phyloP scores from a whole-genome alignment of 352 stramenopile species.

The Phytophthora melonis region DNA sequence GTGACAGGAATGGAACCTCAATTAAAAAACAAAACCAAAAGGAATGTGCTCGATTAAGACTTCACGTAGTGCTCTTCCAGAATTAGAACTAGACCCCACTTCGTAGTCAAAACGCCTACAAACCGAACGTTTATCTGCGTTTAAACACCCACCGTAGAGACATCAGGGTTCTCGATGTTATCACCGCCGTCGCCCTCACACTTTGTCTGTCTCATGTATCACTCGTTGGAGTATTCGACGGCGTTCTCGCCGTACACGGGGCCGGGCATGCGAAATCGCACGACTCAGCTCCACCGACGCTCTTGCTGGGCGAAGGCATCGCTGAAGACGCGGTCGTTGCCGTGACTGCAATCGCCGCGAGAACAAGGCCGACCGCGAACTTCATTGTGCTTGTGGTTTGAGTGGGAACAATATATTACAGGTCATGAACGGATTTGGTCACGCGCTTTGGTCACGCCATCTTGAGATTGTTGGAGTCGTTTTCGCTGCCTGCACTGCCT shows the following conservation, averaged over 20 bases:
- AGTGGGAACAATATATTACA: not conserved
- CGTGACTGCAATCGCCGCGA: conserved; percentile 14
- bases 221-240: conserved; percentile 48
- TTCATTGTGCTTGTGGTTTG: conserved; percentile 19
- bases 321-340: conserved; percentile 11
- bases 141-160: not conserved
- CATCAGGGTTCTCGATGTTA: not conserved
- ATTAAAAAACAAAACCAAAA: too few species aligned
- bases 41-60: too few species aligned
- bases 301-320: not conserved
- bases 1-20: too few species aligned
- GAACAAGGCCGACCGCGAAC: conserved; percentile 11
- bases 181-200: conserved; percentile 36
- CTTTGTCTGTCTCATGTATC: conserved; percentile 40
- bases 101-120: too few species aligned
- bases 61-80: too few species aligned
- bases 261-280: conserved; percentile 17
- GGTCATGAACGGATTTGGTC: too few species aligned
- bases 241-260: conserved; percentile 45
- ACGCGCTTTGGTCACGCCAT: too few species aligned
- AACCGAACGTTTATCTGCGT: too few species aligned
- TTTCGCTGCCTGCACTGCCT: too few species aligned
- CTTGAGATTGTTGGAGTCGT: too few species aligned
- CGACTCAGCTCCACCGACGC: not conserved
- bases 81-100: too few species aligned